phyloP scores from a whole-genome alignment of 495 filamentous ascomycete genomes.

The Penicillium cinerascens region DNA sequence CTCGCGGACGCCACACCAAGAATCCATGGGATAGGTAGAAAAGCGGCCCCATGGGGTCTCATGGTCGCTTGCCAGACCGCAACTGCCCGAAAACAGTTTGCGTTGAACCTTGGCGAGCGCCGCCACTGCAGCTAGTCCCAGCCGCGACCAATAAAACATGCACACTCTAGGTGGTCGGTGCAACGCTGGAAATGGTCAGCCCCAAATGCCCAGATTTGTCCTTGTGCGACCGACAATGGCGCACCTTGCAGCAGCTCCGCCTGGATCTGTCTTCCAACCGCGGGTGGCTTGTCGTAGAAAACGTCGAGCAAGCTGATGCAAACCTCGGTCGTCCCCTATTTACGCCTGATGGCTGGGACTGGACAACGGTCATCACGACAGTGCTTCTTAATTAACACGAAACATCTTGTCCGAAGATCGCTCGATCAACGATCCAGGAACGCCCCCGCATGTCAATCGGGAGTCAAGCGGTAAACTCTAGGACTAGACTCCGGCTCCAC shows the following conservation, averaged over 20 bases:
- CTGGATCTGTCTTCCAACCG: background rate
- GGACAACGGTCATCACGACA: background rate
- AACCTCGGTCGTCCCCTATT: background rate
- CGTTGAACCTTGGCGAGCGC: conserved; percentile 12
- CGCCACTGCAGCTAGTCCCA: conserved; percentile 9
- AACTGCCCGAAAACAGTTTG: background rate
- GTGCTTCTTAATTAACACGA: background rate
- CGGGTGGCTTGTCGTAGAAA: too few species aligned
- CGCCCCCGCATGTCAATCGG: background rate
- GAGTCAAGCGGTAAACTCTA: background rate
- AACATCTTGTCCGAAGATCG: background rate
- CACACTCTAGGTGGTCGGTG: conserved; percentile 8
- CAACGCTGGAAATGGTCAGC: conserved; percentile 5
- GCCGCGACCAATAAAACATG: background rate
- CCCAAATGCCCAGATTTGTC: background rate
- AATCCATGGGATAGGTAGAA: background rate
- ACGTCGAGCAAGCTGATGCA: too few species aligned
- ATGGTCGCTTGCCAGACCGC: background rate
- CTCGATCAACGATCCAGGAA: background rate
- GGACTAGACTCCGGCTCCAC: background rate
- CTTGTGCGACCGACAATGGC: background rate
- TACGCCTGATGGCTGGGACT: background rate
- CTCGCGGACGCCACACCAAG: background rate
- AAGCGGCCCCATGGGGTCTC: background rate
- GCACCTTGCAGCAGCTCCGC: background rate